phyloP scores from a whole-genome alignment of 768 basidiomycete species.

The Neoboletus magnificus region DNA sequence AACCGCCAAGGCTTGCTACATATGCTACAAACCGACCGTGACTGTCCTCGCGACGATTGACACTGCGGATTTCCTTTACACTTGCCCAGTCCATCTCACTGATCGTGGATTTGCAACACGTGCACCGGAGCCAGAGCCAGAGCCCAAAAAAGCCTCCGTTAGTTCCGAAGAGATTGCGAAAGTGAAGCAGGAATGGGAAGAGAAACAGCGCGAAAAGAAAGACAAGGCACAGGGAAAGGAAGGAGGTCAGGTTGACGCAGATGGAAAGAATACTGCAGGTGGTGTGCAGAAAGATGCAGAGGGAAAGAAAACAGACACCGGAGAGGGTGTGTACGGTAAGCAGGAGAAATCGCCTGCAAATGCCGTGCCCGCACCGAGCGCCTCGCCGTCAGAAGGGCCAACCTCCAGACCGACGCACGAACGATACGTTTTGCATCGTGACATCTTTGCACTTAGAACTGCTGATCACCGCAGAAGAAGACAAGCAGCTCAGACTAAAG shows the following conservation, averaged over 20 bases:
- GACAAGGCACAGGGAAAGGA: constrained; percentile 51
- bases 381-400: constrained; percentile 31
- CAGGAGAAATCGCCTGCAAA: constrained; percentile 22
- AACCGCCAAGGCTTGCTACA: constrained; percentile 73
- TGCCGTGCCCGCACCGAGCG: constrained; percentile 15
- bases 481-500: constrained; percentile 64
- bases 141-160: constrained; percentile 31
- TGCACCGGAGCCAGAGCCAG: constrained; percentile 42
- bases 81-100: constrained; percentile 74
- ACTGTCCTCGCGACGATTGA: constrained; percentile 84
- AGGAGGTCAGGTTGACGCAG: constrained; percentile 29
- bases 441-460: constrained; percentile 77
- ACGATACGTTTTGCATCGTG: constrained; percentile 77
- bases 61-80: constrained; percentile 82
- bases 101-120: constrained; percentile 73
- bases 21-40: constrained; percentile 77
- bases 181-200: constrained; percentile 79
- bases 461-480: constrained; percentile 68
- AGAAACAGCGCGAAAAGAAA: constrained; percentile 59
- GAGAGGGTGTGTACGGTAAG: constrained; percentile 28
- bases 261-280: constrained; percentile 21
- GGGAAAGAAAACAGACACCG: constrained; percentile 32
- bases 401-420: constrained; percentile 55
- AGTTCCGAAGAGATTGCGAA: constrained; percentile 72
- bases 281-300: constrained; percentile 28